These are phyloP conservation scores for Prorocentrum cordatum DNA, from an alignment of 169 alveolate genomes.

Conservation along the genomic window DNA sequence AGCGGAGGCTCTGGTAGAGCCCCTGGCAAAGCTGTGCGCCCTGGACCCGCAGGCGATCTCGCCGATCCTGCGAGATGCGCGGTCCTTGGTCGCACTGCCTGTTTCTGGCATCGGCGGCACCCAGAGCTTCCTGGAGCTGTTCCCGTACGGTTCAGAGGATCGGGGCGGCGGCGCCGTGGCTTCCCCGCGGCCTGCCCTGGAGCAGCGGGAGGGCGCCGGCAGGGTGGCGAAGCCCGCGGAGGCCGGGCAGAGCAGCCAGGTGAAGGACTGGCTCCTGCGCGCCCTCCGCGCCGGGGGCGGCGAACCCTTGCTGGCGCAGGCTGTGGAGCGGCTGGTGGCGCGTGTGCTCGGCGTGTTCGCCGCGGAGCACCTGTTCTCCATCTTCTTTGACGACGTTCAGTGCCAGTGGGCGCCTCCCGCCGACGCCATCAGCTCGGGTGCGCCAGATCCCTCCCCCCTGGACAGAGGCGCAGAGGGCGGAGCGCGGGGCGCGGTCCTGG, in stretches of 20 bases:
- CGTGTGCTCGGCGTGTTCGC: background rate
- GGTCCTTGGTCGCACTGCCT: conserved; percentile 6
- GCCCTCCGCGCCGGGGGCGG: background rate
- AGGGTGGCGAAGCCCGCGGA: no score
- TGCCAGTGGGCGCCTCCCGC: background rate
- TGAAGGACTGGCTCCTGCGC: conserved; percentile 16
- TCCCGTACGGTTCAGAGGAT: conserved; percentile 16
- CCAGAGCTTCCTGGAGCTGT: background rate
- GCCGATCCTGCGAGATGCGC: background rate
- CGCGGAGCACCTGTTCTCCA: background rate
- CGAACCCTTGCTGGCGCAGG: background rate
- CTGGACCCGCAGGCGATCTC: background rate
- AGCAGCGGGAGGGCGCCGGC: no score
- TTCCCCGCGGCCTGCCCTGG: no score
- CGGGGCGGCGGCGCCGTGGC: no score
- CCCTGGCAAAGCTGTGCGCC: background rate
- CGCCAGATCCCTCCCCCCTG: background rate
- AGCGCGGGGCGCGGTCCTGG: no score
- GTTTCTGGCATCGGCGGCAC: background rate
- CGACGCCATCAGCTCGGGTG: background rate
- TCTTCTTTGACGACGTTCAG: background rate
- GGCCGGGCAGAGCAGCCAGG: no score
- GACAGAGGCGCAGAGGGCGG: background rate
- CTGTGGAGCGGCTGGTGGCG: background rate
- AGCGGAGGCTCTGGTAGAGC: background rate